These are phyloP conservation scores for Ailanthus altissimus DNA, from an alignment of 345 rosid genomes.

Conservation along the genomic window DNA sequence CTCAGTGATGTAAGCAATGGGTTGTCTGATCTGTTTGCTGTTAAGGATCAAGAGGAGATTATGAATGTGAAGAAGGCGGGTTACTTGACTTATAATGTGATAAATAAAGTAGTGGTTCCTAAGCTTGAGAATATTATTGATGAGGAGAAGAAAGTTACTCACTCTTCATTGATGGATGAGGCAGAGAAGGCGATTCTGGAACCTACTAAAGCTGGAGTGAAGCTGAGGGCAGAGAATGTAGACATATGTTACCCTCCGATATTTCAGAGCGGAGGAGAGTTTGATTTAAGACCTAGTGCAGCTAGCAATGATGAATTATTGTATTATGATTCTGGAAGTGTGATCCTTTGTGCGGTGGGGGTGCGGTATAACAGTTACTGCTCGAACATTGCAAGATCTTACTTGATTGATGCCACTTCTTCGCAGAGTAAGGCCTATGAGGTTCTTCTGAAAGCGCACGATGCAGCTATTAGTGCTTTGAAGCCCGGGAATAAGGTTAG, in stretches of 20 bases:
- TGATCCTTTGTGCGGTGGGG: conserved; percentile 86
- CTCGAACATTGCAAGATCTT: conserved; percentile 84
- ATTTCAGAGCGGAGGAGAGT: conserved; percentile 90
- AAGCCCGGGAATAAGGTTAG: conserved; percentile 69
- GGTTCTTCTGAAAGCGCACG: conserved; percentile 88
- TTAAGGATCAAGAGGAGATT: conserved; percentile 73
- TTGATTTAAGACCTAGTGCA: conserved; percentile 95
- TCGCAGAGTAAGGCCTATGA: conserved; percentile 88
- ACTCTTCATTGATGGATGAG: conserved; percentile 84
- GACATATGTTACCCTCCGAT: conserved; percentile 97
- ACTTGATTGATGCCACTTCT: conserved; percentile 79
- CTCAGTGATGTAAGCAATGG: conserved; percentile 72
- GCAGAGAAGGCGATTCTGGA: conserved; percentile 84
- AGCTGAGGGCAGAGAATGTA: conserved; percentile 85
- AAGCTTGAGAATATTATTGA: conserved; percentile 87
- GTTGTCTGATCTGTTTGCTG: conserved; percentile 79
- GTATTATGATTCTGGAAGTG: conserved; percentile 84
- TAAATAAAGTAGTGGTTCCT: conserved; percentile 87
- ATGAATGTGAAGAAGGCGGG: conserved; percentile 86
- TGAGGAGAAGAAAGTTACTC: conserved; percentile 83
- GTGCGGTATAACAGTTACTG: conserved; percentile 88
- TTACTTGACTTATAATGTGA: conserved; percentile 64
- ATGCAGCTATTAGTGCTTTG: conserved; percentile 74
- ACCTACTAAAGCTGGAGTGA: conserved; percentile 77
- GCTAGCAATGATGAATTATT: conserved; percentile 79